phyloP scores from a whole-genome alignment of 768 basidiomycete genomes.

The Scleroderma citrinum region DNA sequence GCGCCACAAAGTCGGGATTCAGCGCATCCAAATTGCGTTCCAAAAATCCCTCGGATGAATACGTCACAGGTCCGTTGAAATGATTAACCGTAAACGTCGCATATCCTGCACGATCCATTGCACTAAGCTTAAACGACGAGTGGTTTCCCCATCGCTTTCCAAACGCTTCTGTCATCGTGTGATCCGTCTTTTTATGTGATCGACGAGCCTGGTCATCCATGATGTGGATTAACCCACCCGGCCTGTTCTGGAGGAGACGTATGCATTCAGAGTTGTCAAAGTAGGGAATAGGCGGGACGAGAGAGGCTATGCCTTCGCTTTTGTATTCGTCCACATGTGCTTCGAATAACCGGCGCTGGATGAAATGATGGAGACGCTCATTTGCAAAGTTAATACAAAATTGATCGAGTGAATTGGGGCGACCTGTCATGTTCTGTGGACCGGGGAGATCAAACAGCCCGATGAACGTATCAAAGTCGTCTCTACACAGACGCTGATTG shows the following conservation, averaged over 20 bases:
- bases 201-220: slow-evolving; percentile 95
- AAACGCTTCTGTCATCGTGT: slow-evolving; percentile 93
- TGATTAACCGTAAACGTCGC: slow-evolving; percentile 90
- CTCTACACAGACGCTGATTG: slow-evolving; percentile 91
- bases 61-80: slow-evolving; percentile 86
- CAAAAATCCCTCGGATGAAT: slow-evolving; percentile 86
- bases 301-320: slow-evolving; percentile 68
- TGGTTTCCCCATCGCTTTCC: slow-evolving; percentile 94
- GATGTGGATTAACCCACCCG: slow-evolving; percentile 92
- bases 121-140: slow-evolving; percentile 80
- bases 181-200: slow-evolving; percentile 84
- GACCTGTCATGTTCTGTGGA: slow-evolving; percentile 81
- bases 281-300: slow-evolving; percentile 67
- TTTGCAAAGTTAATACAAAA: slow-evolving; percentile 97
- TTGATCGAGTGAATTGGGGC: slow-evolving; percentile 91
- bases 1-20: slow-evolving; percentile 88
- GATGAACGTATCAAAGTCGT: slow-evolving; percentile 89
- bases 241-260: slow-evolving; percentile 75
- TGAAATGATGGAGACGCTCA: slow-evolving; percentile 82
- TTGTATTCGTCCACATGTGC: slow-evolving; percentile 77
- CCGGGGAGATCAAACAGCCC: slow-evolving; percentile 94
- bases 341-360: slow-evolving; percentile 77
- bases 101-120: slow-evolving; percentile 68
- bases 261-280: slow-evolving; percentile 91
- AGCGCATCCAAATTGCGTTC: slow-evolving; percentile 84